Conservation (phyloP, 140 eudicot species). For the Erigeron philadelphicus region DNA sequence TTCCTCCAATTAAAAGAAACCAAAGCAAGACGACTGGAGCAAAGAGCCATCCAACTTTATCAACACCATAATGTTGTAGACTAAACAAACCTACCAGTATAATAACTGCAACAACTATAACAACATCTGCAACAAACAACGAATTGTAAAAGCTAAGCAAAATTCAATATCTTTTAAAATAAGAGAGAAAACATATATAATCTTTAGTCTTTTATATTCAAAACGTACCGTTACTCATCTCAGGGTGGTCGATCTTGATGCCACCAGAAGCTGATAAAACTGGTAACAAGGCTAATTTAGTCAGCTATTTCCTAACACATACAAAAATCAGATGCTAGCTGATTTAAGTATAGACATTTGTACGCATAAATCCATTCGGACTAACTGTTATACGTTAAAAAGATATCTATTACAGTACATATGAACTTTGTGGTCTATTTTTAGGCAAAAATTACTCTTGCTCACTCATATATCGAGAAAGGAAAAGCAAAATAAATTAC, state of each 20-base stretch:
- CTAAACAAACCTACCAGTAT: conserved; percentile 80
- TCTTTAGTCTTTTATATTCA: not conserved
- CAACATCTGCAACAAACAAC: conserved; percentile 57
- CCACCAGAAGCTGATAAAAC: conserved; percentile 98
- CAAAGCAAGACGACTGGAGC: conserved; percentile 88
- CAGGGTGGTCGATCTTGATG: conserved; percentile 81
- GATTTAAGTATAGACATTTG: not conserved
- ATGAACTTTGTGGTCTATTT: too few relatives aligned
- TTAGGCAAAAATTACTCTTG: not conserved
- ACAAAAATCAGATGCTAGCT: not conserved
- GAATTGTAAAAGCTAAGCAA: not conserved
- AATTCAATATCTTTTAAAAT: not conserved
- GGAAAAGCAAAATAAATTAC: not conserved
- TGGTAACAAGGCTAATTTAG: conserved; percentile 26
- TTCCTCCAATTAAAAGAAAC: conserved; percentile 86
- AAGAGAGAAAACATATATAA: not conserved
- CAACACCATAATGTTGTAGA: conserved; percentile 87
- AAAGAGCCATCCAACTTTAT: conserved; percentile 90
- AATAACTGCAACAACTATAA: conserved; percentile 71
- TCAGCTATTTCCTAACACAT: conserved; percentile 15
- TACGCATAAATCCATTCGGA: too few relatives aligned
- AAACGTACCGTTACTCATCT: conserved; percentile 66
- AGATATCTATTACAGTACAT: too few relatives aligned
- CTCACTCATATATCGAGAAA: not conserved
- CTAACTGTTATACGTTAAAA: too few relatives aligned